Conservation (phyloP, 192 early-diverging fungal genomes). For the Diversispora eburnea region DNA sequence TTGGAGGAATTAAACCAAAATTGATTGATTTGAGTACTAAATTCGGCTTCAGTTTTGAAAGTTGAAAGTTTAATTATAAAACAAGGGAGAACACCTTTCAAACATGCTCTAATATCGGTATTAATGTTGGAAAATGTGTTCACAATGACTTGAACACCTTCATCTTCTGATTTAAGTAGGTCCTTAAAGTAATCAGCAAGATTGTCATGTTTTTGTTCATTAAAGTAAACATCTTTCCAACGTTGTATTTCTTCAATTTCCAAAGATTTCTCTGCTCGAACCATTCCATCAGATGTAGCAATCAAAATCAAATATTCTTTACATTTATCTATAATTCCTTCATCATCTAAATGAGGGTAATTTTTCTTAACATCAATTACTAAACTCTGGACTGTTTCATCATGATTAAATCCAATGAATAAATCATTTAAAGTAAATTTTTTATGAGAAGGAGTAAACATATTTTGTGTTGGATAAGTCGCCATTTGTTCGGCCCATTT, state of each 20-base stretch:
- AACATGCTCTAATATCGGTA: conserved; percentile 15
- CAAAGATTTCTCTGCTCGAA: conserved; percentile 10
- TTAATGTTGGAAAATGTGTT: conserved; percentile 30
- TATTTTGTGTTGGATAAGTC: neutral
- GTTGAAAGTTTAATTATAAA: conserved; percentile 17
- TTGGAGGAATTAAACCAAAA: conserved; percentile 24
- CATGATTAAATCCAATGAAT: conserved; percentile 27
- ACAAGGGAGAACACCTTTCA: neutral
- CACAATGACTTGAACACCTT: conserved; percentile 2
- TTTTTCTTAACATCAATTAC: conserved; percentile 7
- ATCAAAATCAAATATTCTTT: conserved; percentile 17
- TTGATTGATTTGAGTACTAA: conserved; percentile 17
- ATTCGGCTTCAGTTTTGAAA: conserved; percentile 25
- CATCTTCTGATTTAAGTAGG: neutral
- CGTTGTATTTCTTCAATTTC: conserved; percentile 4
- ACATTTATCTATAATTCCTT: neutral
- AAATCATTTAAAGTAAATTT: conserved; percentile 21
- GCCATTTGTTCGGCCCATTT: neutral
- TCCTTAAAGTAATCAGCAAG: neutral
- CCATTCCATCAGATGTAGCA: conserved; percentile 26
- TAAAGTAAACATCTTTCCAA: conserved; percentile 22
- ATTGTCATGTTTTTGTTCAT: conserved; percentile 4
- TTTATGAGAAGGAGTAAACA: neutral
- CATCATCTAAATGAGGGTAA: neutral
- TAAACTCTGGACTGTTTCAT: conserved; percentile 24